Percentiles rank a stretch among this genome's conserved stretches.
Evolutionary conservation across 1,284 basidiomycete genomes (phyloP).

Genomic region (Moesziomyces globuligerus): DNA sequence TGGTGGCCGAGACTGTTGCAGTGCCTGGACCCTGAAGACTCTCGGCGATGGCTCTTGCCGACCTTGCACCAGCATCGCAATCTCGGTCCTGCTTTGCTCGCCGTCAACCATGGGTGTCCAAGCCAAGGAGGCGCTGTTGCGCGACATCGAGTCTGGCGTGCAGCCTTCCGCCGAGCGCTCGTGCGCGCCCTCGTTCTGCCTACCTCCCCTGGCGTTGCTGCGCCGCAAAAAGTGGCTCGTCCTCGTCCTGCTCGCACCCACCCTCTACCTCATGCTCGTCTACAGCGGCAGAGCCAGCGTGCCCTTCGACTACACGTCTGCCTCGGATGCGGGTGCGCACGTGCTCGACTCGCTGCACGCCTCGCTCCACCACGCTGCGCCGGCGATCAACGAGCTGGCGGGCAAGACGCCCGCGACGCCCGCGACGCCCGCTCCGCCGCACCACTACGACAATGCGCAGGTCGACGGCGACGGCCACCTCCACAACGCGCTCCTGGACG

Average conservation of each 20-base stretch:
- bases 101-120: conserved; percentile 16
- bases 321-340: conserved; percentile 9
- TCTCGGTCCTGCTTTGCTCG: background rate
- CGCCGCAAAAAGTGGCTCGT: conserved; percentile 34
- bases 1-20: too few relatives aligned
- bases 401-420: conserved; percentile 22
- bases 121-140: conserved; percentile 16
- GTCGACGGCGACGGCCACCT: conserved; percentile 28
- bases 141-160: conserved; percentile 29
- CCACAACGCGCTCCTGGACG: conserved; percentile 35
- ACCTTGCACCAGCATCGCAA: background rate
- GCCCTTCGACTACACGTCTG: conserved; percentile 1
- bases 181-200: conserved; percentile 11
- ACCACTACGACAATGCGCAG: conserved; percentile 18
- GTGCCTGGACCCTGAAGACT: too few relatives aligned
- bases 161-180: conserved; percentile 5
- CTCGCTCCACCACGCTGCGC: conserved; percentile 22
- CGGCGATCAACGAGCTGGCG: conserved; percentile 28
- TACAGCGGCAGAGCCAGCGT: conserved; percentile 20
- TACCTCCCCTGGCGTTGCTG: conserved; percentile 33
- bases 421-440: conserved; percentile 7
- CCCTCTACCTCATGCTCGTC: conserved; percentile 20
- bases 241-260: conserved; percentile 13
- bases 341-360: conserved; percentile 31
- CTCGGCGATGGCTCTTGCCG: too few relatives aligned